Evolutionary conservation across 2,329 filamentous ascomycete genomes (phyloP), one percentile per base, ranked within the genome.

Genomic region (Paecilomyces niveus): DNA sequence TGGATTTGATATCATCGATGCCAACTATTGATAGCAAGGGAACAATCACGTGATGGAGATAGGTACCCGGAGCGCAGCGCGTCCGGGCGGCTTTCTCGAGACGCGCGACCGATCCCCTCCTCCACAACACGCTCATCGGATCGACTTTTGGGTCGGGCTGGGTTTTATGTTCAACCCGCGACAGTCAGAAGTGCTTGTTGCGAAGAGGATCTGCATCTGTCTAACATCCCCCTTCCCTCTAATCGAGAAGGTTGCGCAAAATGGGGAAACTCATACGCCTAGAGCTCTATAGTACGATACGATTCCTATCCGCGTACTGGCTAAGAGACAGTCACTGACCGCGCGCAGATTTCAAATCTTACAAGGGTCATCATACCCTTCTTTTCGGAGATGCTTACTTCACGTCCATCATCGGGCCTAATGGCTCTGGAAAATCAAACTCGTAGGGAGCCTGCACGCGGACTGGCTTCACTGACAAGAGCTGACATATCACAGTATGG

Each of bases 351-450:
- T 99, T 99, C 86, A 99, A 99, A 80, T 97, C 94, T 68, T 99
- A 99, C 81, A 96, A 96, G 76, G 94, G 92, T 59, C 92, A 97
- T 69, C 94, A 99, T 79, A 88, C 85, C 61, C 85, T 99, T 52
- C 85, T 97, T 56, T 97, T 99, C 69, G 93, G 93, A 70, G 93
- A 99, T 79, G 95, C 92, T 1, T 97, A 97, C 77, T 99, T 99
- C 76, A 99, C 94, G 54, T 99, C 94, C 50, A 97, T 99, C 71
- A 97, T 99, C 71, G 94, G 95, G 5, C 94, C 94, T 73, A 99
- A 99, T 92, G 94, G 94, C 80, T 97, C 94, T 35, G 94, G 94
- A 64, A 99, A 99, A 77, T 99, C 94, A 21, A 99, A 99, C 75
- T 96, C 92, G 90, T 93, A 77, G 72, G 87, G 80, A 15, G 8